Evolutionary conservation across 2,329 filamentous ascomycete genomes (phyloP), one percentile per base, ranked within the genome.

Genomic region (Pseudonectria buxi): DNA sequence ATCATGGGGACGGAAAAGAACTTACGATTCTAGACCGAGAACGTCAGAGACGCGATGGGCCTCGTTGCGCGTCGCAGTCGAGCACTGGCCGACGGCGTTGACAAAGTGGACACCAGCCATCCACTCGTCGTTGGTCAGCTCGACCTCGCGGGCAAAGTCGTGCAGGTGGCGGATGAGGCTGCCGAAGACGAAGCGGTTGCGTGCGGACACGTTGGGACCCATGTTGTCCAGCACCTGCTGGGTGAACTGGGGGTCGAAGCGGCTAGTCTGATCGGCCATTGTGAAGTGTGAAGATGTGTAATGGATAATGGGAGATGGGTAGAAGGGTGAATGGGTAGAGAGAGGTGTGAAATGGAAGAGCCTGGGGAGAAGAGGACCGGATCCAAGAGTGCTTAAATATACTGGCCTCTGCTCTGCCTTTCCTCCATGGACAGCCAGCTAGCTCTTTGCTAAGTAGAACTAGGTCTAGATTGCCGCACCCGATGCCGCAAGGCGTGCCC

Each of bases 241-340:
- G 31, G 84, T 88, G 67, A 87, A 86, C 62, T 71, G 74, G 47
- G 83, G 83, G 58, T 89, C 83, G 64, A 83, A 86, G 58, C 63
- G 43, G 14, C n/a, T 14, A 14, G 28, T 30, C 14, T 30, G 28
- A 4, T 11, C 29, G 10, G 38, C 14, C 36, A 43, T 47, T 12
- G 15, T 36, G 32, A 27, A 26, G 24, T 11, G 4, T 31, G 14
- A 6, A 22, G 18, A 22, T 22, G n/a, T n/a, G n/a, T n/a, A n/a
- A n/a, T n/a, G n/a, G n/a, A n/a, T n/a, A n/a, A n/a, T n/a, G n/a
- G n/a, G 18, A 22, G 18, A 22, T 22, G 18, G 18, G 18, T 22
- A 22, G 18, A 22, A 22, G 5, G 18, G 18, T 5, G 9, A 6
- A 9, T 6, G 18, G 18, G 9, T 22, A 6, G 18, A 22, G 18